These are phyloP conservation scores for Coccomyxa sp. DNA, from an alignment of 139 green algal genomes.

Conservation along the genomic window DNA sequence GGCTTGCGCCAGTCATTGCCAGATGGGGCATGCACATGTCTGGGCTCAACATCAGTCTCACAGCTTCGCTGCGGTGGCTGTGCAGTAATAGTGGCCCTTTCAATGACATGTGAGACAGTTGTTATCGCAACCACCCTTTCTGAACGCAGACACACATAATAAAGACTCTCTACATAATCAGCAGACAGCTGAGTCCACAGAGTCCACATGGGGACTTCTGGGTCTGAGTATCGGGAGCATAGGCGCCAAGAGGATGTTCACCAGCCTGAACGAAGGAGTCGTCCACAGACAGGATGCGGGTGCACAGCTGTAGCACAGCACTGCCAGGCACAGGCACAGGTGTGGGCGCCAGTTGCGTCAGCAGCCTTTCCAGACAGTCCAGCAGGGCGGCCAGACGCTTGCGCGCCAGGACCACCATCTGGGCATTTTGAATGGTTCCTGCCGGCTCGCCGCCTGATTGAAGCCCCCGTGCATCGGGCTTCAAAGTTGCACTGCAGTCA, in stretches of 20 bases:
- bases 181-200: neutral
- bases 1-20: no score
- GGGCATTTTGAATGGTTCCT: neutral
- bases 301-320: slow-evolving; percentile 30
- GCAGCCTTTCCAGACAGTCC: slow-evolving; percentile 21
- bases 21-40: neutral
- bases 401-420: neutral
- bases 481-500: neutral
- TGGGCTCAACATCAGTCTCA: no score
- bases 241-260: neutral
- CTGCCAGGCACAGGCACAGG: slow-evolving; percentile 32
- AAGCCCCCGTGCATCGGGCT: neutral
- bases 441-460: neutral
- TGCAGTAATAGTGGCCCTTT: no score
- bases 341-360: slow-evolving; percentile 17
- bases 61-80: no score
- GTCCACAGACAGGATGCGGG: slow-evolving; percentile 38
- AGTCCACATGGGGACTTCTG: no score
- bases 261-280: neutral
- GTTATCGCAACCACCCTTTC: no score
- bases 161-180: neutral
- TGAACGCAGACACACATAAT: neutral
- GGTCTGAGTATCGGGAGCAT: neutral
- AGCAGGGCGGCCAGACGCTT: slow-evolving; percentile 27
- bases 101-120: neutral